phyloP scores from a whole-genome alignment of 2,329 filamentous ascomycete genomes.

The Helotiales sp. region DNA sequence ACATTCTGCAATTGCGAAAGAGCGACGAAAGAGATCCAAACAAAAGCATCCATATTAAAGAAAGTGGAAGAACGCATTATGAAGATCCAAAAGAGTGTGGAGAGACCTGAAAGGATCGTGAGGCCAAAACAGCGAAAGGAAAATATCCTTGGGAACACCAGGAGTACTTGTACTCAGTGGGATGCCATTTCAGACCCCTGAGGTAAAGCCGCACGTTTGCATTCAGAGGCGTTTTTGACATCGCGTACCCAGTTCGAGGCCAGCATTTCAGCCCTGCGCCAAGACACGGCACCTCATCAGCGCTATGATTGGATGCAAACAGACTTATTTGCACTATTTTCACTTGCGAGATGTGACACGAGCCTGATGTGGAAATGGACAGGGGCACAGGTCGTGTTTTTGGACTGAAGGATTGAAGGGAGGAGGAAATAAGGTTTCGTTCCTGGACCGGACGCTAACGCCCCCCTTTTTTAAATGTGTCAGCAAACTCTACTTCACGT shows the following conservation, averaged over 20 bases:
- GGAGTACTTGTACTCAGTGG: background rate
- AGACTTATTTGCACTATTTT: background rate
- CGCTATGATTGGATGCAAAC: background rate
- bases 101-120: background rate
- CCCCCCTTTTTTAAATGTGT: background rate
- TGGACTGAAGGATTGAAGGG: background rate
- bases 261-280: slow-evolving; percentile 20
- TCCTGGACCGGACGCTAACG: background rate
- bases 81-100: slow-evolving; percentile 13
- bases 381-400: background rate
- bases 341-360: background rate
- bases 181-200: slow-evolving; percentile 10
- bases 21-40: slow-evolving; percentile 17
- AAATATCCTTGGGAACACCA: background rate
- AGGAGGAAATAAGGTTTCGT: background rate
- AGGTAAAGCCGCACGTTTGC: slow-evolving; percentile 17
- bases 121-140: background rate
- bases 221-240: slow-evolving; percentile 6
- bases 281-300: slow-evolving; percentile 4
- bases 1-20: slow-evolving; percentile 15
- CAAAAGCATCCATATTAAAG: slow-evolving; percentile 1
- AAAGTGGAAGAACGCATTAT: background rate
- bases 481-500: background rate
- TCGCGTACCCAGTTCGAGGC: background rate
- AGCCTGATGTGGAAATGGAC: background rate